Evolutionary conservation across 2,329 filamentous ascomycete genomes (phyloP).

Genomic region (Pseudogymnoascus sp.): DNA sequence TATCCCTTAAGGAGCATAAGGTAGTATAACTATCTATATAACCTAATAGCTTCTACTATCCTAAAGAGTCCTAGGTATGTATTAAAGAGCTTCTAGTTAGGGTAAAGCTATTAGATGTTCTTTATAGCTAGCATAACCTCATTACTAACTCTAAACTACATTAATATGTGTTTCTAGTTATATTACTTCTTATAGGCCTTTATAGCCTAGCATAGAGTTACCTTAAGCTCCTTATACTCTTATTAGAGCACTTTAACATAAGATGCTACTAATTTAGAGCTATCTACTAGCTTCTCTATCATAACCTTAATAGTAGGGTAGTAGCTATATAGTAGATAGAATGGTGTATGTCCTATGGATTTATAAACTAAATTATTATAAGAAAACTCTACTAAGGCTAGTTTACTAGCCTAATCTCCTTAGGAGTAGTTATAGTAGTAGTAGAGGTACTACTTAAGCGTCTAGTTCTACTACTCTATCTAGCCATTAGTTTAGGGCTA

Average conservation of each 20-base stretch:
- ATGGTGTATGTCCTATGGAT: neutral
- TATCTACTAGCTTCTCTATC: neutral
- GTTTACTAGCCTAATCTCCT: neutral
- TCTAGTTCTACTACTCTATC: neutral
- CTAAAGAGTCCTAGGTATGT: neutral
- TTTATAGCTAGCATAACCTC: neutral
- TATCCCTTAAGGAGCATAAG: neutral
- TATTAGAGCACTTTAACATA: neutral
- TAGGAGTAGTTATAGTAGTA: neutral
- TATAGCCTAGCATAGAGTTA: neutral
- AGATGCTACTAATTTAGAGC: neutral
- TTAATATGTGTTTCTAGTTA: neutral
- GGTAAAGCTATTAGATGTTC: neutral
- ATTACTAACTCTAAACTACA: neutral
- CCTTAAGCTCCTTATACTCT: neutral
- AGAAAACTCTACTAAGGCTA: neutral
- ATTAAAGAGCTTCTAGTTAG: neutral
- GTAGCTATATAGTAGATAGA: neutral
- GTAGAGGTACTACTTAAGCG: neutral
- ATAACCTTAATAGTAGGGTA: neutral
- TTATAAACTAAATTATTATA: neutral
- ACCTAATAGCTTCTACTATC: neutral
- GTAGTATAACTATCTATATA: too few relatives aligned
- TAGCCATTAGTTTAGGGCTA: too few relatives aligned
- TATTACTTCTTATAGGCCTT: neutral